Evolutionary conservation across 768 basidiomycete species (phyloP), one percentile per base, ranked within the genome.

Genomic region (Xanthoconium purpureum): DNA sequence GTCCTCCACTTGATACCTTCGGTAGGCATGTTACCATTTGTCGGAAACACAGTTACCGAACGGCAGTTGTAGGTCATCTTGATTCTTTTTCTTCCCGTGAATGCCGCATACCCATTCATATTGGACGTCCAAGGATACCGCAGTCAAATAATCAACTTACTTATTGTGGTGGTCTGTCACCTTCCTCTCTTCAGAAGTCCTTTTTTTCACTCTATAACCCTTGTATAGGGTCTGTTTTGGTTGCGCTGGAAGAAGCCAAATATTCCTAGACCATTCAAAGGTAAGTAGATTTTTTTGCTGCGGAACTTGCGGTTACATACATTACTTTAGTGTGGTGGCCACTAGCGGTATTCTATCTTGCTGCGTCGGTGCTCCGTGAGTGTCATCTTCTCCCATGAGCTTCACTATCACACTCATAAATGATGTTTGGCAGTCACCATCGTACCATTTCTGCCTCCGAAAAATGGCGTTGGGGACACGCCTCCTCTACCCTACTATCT

Each of bases 401-500:
- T 5, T 8, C 15, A 13, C 18, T 5, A 69, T 78, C 3, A 20
- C 10, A 8, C 39, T 50, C 10, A 52, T 47, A n/a, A 11, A 5
- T 24, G 6, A 28, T 39, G 0, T n/a, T 36, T 32, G 35, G 24
- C 24, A 79, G 83, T 85, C 10, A 72, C 85, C 8, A 63, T 84
- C 13, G 77, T 78, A 0, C 84, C 84, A 0, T 85, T 83, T 73
- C 46, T 85, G 5, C 77, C 63, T 32, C 84, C 84, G 3, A 72
- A 79, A 0, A 80, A 80, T 57, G 75, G 77, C 15, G 74, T 80
- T 0, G 84, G 84, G 13, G 83, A 85, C 59, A 83, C 83, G 1
- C 82, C 82, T 13, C 80, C 84, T 13, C 62, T 84, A 35, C 82
- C 84, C 4, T 84, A 84, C 56, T 84, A 83, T 62, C 61, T 83